Evolutionary conservation across 805 yeast genomes (phyloP).

Genomic region (Saccharomycodes ludwigii): DNA sequence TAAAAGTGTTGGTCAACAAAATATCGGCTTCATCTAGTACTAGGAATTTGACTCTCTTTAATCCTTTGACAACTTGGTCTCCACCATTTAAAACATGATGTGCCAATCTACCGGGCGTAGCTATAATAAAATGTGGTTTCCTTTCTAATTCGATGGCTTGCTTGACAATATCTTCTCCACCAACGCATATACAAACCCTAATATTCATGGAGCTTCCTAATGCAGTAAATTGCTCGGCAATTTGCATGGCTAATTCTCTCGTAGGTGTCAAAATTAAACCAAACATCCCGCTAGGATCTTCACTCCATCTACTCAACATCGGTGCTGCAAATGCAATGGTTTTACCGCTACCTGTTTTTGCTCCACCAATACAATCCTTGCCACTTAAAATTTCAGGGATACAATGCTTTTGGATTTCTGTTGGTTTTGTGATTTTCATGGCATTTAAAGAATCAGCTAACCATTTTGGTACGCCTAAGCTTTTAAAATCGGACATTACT

Average conservation of each 20-base stretch:
- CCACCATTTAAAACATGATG: slow-evolving; percentile 84
- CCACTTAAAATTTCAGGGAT: slow-evolving; percentile 76
- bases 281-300: slow-evolving; percentile 86
- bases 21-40: slow-evolving; percentile 97
- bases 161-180: slow-evolving; percentile 88
- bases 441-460: slow-evolving; percentile 65
- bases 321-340: slow-evolving; percentile 98
- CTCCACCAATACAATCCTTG: slow-evolving; percentile 92
- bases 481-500: slow-evolving; percentile 28
- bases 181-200: slow-evolving; percentile 73
- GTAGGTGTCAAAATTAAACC: slow-evolving; percentile 87
- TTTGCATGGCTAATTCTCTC: slow-evolving; percentile 87
- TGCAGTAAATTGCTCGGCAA: slow-evolving; percentile 93
- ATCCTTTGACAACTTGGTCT: slow-evolving; percentile 71
- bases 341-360: slow-evolving; percentile 96
- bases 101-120: slow-evolving; percentile 94
- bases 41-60: slow-evolving; percentile 64
- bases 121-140: slow-evolving; percentile 88
- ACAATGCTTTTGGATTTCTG: slow-evolving; percentile 77
- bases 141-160: slow-evolving; percentile 74
- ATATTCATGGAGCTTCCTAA: slow-evolving; percentile 83
- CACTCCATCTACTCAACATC: slow-evolving; percentile 87
- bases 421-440: slow-evolving; percentile 75
- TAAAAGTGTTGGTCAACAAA: slow-evolving; percentile 70
- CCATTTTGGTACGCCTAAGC: slow-evolving; percentile 78